These are phyloP conservation scores for Petunia hybrid DNA, from an alignment of 305 asterid species.

Conservation along the genomic window DNA sequence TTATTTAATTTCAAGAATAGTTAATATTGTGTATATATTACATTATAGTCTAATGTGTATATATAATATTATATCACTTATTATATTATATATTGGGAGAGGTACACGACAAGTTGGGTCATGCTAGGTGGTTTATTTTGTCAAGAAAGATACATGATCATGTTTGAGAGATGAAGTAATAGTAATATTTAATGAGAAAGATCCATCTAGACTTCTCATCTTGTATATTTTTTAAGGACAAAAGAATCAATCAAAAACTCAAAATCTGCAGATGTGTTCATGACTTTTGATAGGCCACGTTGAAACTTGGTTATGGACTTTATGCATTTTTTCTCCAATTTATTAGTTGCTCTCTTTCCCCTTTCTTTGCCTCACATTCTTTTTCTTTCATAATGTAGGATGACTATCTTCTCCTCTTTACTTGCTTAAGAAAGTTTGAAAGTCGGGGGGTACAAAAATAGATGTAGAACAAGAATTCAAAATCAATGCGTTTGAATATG, in stretches of 20 bases:
- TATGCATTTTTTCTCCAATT: conserved; percentile 23
- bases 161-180: conserved; percentile 27
- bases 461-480: background rate
- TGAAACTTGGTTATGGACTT: conserved; percentile 21
- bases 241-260: conserved; percentile 28
- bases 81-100: conserved; percentile 44
- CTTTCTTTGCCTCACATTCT: background rate
- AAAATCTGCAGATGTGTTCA: conserved; percentile 30
- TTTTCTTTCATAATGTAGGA: background rate
- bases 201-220: conserved; percentile 24
- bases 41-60: conserved; percentile 20
- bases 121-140: conserved; percentile 34
- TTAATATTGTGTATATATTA: conserved; percentile 19
- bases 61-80: background rate
- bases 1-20: background rate
- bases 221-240: background rate
- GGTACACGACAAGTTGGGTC: conserved; percentile 63
- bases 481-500: background rate
- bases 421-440: background rate
- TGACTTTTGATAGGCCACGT: conserved; percentile 32
- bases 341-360: background rate
- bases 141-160: conserved; percentile 30
- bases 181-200: conserved; percentile 20
- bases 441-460: background rate
- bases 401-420: background rate